These are phyloP conservation scores for Pisolithus marmoratus DNA, from an alignment of 768 basidiomycete species.

Conservation along the genomic window DNA sequence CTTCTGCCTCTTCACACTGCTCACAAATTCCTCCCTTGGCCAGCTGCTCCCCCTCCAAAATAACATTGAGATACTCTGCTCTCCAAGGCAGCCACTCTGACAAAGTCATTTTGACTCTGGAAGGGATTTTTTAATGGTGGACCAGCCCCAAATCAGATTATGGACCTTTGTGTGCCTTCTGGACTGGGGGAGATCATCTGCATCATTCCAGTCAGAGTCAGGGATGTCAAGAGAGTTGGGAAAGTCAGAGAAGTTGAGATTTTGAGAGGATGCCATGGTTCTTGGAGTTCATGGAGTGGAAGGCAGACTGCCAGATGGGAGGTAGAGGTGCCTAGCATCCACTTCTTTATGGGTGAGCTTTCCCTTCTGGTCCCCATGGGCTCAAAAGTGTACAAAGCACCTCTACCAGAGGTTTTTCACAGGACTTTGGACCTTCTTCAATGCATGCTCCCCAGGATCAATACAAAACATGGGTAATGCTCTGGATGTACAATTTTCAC, in stretches of 20 bases:
- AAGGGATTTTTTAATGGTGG: too few relatives aligned
- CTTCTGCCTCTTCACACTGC: background rate
- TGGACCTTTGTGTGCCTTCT: too few relatives aligned
- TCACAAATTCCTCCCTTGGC: background rate
- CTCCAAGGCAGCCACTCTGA: background rate
- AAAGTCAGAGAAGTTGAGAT: background rate
- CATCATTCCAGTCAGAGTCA: too few relatives aligned
- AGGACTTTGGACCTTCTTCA: background rate
- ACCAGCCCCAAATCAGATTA: too few relatives aligned
- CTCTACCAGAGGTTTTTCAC: background rate
- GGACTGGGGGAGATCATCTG: too few relatives aligned
- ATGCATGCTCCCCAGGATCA: background rate
- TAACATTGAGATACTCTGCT: background rate
- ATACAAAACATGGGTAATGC: background rate
- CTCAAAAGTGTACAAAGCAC: background rate
- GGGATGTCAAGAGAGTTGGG: too few relatives aligned
- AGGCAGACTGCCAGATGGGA: background rate
- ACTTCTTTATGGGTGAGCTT: background rate
- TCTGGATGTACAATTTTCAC: too few relatives aligned
- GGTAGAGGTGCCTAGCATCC: background rate
- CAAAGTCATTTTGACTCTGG: conserved; percentile 5
- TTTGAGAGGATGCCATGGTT: background rate
- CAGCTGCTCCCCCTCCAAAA: conserved; percentile 1
- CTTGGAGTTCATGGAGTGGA: background rate
- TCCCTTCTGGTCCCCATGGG: background rate